Evolutionary conservation across 495 filamentous ascomycete genomes (phyloP).

Genomic region (Neurospora cerealis): DNA sequence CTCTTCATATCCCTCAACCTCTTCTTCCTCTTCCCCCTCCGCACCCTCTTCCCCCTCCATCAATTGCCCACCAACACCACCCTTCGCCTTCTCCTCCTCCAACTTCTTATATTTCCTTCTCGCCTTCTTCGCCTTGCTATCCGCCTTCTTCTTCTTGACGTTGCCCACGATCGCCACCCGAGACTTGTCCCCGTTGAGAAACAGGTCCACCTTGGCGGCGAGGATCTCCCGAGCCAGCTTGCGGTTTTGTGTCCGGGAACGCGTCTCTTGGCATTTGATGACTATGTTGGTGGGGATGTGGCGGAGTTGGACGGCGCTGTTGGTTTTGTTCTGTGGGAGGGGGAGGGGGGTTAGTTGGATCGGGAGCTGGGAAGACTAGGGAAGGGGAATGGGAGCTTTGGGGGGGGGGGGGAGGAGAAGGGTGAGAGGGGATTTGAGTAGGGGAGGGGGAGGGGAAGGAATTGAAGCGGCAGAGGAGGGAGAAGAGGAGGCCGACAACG

Average conservation of each 20-base stretch:
- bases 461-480: too few species aligned
- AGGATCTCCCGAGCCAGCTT: conserved; percentile 73
- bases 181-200: conserved; percentile 39
- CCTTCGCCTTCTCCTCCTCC: conserved; percentile 27
- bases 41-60: not conserved
- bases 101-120: conserved; percentile 40
- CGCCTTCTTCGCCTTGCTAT: conserved; percentile 39
- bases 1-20: not conserved
- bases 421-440: too few species aligned
- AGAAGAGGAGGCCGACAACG: conserved; percentile 1
- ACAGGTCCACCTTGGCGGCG: conserved; percentile 64
- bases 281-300: conserved; percentile 85
- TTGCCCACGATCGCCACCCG: conserved; percentile 30
- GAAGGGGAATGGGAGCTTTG: not conserved
- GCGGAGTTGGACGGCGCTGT: conserved; percentile 85
- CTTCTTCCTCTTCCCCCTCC: not conserved
- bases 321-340: conserved; percentile 78
- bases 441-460: not conserved
- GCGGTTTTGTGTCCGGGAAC: conserved; percentile 79
- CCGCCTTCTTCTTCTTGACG: conserved; percentile 36
- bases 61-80: not conserved
- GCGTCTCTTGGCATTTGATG: conserved; percentile 84
- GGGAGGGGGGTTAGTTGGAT: not conserved
- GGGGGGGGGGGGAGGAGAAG: not conserved
- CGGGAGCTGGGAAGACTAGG: not conserved